Conservation (phyloP, 2,329 filamentous ascomycete species). For the Penicillium fuscoglaucum region DNA sequence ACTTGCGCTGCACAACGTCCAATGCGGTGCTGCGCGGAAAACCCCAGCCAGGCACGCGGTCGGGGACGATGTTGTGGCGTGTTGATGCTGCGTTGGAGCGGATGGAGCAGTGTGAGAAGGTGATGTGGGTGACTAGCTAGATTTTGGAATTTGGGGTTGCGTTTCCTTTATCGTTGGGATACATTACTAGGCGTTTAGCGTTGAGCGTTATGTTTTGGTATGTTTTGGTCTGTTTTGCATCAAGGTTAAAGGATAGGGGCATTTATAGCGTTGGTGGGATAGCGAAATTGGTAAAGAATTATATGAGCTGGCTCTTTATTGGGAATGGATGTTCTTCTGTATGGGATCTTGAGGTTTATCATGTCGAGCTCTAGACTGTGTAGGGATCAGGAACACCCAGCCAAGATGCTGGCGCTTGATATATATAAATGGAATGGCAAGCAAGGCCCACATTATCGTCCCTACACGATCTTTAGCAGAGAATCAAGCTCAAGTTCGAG, state of each 20-base stretch:
- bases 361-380: not conserved
- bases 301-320: not conserved
- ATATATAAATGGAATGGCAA: not conserved
- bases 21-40: constrained; percentile 17
- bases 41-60: constrained; percentile 11
- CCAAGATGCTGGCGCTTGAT: not conserved
- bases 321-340: not conserved
- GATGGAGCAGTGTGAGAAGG: constrained; percentile 15
- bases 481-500: not conserved
- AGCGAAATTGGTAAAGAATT: not conserved
- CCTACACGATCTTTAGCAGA: no score
- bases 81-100: constrained; percentile 18
- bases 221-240: not conserved
- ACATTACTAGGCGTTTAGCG: not conserved
- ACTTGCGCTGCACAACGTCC: constrained; percentile 18
- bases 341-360: not conserved
- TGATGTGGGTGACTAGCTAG: constrained; percentile 12
- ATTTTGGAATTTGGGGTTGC: not conserved
- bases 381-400: no score
- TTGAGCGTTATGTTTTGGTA: not conserved
- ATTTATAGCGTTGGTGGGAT: not conserved
- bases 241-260: not conserved
- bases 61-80: constrained; percentile 27
- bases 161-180: not conserved
- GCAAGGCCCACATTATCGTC: no score